Evolutionary conservation across 139 green algal genomes (phyloP).

Genomic region (Asterochloris erici): DNA sequence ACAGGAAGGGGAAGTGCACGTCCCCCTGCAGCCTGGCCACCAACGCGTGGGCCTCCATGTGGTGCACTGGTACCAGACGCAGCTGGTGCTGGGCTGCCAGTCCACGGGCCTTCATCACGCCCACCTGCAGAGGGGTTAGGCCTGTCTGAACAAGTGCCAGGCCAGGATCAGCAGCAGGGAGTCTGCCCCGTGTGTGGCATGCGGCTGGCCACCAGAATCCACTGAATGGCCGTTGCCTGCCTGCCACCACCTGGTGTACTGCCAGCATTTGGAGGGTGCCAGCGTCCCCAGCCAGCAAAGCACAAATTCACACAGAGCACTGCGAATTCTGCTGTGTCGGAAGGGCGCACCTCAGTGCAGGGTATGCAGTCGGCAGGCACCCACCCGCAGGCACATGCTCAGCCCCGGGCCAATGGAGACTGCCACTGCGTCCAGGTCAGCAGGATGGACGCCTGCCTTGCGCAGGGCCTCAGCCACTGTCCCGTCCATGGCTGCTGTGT

Average conservation of each 20-base stretch:
- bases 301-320: too few relatives aligned
- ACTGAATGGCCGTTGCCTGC: not conserved
- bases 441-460: slow-evolving; percentile 38
- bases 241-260: too few relatives aligned
- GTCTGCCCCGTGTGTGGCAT: too few relatives aligned
- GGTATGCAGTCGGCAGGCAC: not conserved
- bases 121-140: slow-evolving; percentile 53
- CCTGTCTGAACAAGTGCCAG: too few relatives aligned
- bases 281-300: too few relatives aligned
- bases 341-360: too few relatives aligned
- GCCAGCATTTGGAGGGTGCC: not conserved
- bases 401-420: slow-evolving; percentile 95
- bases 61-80: slow-evolving; percentile 87
- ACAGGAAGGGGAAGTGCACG: slow-evolving; percentile 89
- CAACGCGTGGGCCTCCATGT: slow-evolving; percentile 99
- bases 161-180: too few relatives aligned
- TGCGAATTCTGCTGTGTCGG: too few relatives aligned
- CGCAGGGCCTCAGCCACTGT: slow-evolving; percentile 72
- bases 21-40: slow-evolving; percentile 58
- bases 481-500: slow-evolving; percentile 86
- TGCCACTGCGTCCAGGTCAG: slow-evolving; percentile 75
- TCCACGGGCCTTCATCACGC: slow-evolving; percentile 83
- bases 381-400: slow-evolving; percentile 81
- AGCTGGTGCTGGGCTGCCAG: slow-evolving; percentile 60
- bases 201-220: not conserved